Evolutionary conservation across 1,284 basidiomycete species (phyloP).

Genomic region (Fistulinella staudtii): DNA sequence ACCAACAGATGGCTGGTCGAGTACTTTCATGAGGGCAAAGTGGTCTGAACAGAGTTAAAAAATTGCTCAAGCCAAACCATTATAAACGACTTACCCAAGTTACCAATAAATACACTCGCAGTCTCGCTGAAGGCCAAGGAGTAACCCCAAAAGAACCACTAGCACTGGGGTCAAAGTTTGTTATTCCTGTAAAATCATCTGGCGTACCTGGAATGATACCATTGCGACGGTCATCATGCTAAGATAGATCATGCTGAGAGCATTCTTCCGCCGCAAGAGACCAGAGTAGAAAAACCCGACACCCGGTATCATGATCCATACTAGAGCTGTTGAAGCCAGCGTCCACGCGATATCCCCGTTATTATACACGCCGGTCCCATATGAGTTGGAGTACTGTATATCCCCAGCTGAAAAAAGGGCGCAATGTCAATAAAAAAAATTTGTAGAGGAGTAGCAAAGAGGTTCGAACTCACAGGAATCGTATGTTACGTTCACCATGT

Average conservation of each 20-base stretch:
- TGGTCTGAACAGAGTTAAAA: slow-evolving; percentile 45
- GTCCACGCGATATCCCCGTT: slow-evolving; percentile 82
- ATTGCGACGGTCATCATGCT: slow-evolving; percentile 75
- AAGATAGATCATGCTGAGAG: slow-evolving; percentile 88
- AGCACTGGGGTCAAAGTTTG: slow-evolving; percentile 3
- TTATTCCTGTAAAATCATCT: accelerated
- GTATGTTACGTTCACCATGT: slow-evolving; percentile 39
- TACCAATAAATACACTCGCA: slow-evolving; percentile 57
- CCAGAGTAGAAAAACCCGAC: slow-evolving; percentile 92
- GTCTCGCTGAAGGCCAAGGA: slow-evolving; percentile 67
- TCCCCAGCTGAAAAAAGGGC: slow-evolving; percentile 36
- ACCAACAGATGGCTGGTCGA: slow-evolving; percentile 73
- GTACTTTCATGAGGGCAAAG: slow-evolving; percentile 82
- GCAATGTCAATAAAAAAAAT: slow-evolving; percentile 7
- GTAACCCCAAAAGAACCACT: slow-evolving; percentile 77
- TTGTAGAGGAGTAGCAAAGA: background rate
- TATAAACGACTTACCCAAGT: slow-evolving; percentile 44
- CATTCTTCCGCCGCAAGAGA: slow-evolving; percentile 81
- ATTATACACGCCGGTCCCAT: slow-evolving; percentile 53
- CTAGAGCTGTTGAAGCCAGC: slow-evolving; percentile 65
- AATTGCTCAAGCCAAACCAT: background rate
- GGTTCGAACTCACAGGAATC: slow-evolving; percentile 30
- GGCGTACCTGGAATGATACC: slow-evolving; percentile 68
- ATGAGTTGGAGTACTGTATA: slow-evolving; percentile 37
- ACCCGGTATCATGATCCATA: slow-evolving; percentile 92